Base-by-base conservation (phyloP, 805 yeast species). In the Candida glaebosa region DNA sequence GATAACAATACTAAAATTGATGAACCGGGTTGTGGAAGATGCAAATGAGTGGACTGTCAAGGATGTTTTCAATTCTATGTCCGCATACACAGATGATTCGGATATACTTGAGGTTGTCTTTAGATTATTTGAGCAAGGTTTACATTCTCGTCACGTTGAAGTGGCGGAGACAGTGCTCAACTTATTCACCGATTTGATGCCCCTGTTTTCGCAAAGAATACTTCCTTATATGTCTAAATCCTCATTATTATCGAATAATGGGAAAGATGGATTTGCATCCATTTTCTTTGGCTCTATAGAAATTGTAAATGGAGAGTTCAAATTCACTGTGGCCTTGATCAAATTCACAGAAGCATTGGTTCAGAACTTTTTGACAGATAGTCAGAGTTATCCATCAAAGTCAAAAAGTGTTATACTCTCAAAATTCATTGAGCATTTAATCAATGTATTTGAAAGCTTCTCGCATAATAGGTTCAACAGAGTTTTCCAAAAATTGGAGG, bases 171-270 rank as follows among this genome's bases (percentile, higher is more conserved):
- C 70, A 1, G 66, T 81, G 12, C 52, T 80, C 16, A 58, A 71
- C 8, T 73, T 86, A 17, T 63, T 87, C 22, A 61, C 71, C 1
- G 66, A 73, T 14, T 66, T 77, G 31, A 67, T 68, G 31, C 66
- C 65, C 36, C 61, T 77, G 4, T 75, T 71, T 31, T 78, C 95
- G 0, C 72, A 75, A 44, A 69, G 87, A 42, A 84, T 89, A 3
- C 90, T 96, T 96, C 75, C 88, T 0, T 83, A 83, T 53, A 60
- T 91, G 10, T 74, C 79, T 17, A 78, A 79, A 38, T 83, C 95
- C 0, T 74, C 78, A 15, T 63, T 89, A 20, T 65, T 88, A 1
- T 81, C 83, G 10, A 71, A 73, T 37, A 71, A 76, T 42, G 72
- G 71, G 2, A 78, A 77, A 47, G 87, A 85, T 33, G 90, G 93